Base-by-base conservation (phyloP, 257 asterid species). In the Anisodus acutangulus region DNA sequence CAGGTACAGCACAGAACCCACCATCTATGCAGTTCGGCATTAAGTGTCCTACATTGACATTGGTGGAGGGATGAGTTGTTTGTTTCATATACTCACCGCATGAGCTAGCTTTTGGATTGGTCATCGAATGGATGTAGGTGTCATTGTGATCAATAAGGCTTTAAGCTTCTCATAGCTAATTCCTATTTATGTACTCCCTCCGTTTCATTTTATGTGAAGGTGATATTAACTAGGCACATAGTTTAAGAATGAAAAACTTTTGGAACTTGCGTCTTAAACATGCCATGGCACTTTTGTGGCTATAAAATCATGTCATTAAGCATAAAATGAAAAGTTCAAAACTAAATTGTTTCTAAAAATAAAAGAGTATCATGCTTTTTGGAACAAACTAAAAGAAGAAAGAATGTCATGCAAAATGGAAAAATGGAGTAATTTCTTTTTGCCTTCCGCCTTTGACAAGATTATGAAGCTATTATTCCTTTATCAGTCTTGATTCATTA, bases 101-200 rank as follows among this genome's bases (percentile, higher is more conserved):
- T 67, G 43, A 35, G 76, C 22, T 67, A 67, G 19, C 49, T 67
- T 66, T 67, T 31, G 43, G 12, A 11, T 17, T 67, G 43, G 74
- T 5, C 80, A 45, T 58, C 9, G 6, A 72, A 45, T 4, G 54
- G 10, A 47, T 45, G 80, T 22, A 2, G 0, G 41, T 10, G 59
- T 2, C 39, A 72, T 2, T 47, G 11, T 45, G 80, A 72, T 72
- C 57, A 19, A 45, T 19, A 74, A 74, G 62, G 22, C 22, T 6
- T 49, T 74, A 22, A 74, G 80, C 81, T 51, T 49, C 62, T 47
- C 43, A 74, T 51, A 74, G 49, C 43, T 74, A 74, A 26, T 74
- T 22, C 45, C 62, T 74, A 43, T 1, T 49, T 74, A 49, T 53
- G 39, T 17, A 17, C 8, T 41, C 57, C 7, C 26, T 8, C 79